Evolutionary conservation across 2,329 filamentous ascomycete species (phyloP).

Genomic region (Rasamsonia emersonii): DNA sequence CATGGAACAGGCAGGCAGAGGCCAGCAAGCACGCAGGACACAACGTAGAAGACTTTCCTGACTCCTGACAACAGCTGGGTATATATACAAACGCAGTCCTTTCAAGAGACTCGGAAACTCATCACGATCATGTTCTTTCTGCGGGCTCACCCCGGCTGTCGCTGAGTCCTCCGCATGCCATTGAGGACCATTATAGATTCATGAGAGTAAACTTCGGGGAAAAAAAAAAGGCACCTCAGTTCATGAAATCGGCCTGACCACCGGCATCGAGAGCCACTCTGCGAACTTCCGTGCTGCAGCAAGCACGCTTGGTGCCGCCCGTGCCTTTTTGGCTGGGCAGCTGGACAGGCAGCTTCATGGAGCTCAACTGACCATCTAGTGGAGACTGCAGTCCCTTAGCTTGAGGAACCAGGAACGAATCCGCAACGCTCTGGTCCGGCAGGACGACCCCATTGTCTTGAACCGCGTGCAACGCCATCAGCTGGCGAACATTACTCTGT

Average conservation of each 20-base stretch:
- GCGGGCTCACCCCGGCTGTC: too few relatives aligned
- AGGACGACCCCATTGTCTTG: conserved; percentile 19
- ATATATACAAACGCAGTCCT: conserved; percentile 7
- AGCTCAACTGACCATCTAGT: conserved; percentile 12
- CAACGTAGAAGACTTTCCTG: conserved; percentile 8
- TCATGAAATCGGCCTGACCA: conserved; percentile 23
- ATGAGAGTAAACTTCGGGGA: too few relatives aligned
- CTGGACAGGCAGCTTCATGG: conserved; percentile 16
- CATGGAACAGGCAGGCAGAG: conserved; percentile 16
- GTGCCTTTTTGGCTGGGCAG: conserved; percentile 20
- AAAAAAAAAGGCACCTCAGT: conserved; percentile 8
- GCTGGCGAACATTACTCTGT: conserved; percentile 30
- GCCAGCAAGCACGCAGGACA: conserved; percentile 9
- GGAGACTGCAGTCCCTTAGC: conserved; percentile 9
- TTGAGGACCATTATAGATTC: too few relatives aligned
- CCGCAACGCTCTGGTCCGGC: conserved; percentile 23
- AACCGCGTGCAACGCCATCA: conserved; percentile 22
- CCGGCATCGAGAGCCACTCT: conserved; percentile 25
- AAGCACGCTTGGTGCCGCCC: conserved; percentile 32
- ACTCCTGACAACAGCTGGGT: not conserved
- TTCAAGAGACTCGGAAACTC: conserved; percentile 10
- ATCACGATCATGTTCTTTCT: too few relatives aligned
- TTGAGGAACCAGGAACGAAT: conserved; percentile 23
- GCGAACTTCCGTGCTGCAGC: conserved; percentile 28
- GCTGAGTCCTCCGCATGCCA: too few relatives aligned